A percentile compares a stretch with the other conserved stretches of the same genome.
Evolutionary conservation across 176 grass and related monocot species (phyloP).

Genomic region (Bromus sterilis): DNA sequence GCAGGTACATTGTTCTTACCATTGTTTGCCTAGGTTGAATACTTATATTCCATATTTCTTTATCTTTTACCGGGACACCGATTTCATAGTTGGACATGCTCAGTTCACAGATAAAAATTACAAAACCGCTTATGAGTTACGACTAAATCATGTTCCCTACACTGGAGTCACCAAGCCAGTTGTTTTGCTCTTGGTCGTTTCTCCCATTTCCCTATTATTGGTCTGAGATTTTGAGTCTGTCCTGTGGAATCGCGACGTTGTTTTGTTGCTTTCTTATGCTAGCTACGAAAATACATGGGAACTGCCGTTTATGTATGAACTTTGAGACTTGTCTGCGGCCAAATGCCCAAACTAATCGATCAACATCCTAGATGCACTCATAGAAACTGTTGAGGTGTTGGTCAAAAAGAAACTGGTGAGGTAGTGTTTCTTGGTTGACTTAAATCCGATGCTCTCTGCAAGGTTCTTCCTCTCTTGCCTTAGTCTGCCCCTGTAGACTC

Average conservation of each 20-base stretch:
- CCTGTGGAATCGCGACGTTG: not conserved
- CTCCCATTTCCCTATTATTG: not conserved
- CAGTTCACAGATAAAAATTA: not conserved
- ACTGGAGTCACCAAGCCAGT: not conserved
- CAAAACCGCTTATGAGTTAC: not conserved
- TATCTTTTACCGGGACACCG: not conserved
- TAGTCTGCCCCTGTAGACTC: not conserved
- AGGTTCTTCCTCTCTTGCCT: not conserved
- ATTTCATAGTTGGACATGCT: not conserved
- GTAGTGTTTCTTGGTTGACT: too few relatives aligned
- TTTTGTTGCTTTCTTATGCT: not conserved
- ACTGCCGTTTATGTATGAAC: not conserved
- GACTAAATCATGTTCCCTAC: not conserved
- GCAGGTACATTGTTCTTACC: conserved; percentile 4
- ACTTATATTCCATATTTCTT: not conserved
- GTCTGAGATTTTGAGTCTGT: not conserved
- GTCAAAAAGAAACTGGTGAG: too few relatives aligned
- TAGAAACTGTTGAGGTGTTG: too few relatives aligned
- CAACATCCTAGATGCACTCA: too few relatives aligned
- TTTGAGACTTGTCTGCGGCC: not conserved
- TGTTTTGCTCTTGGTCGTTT: not conserved
- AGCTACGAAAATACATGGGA: not conserved
- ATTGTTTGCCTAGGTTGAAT: not conserved
- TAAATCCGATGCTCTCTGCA: not conserved
- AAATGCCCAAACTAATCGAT: too few relatives aligned